Base-by-base conservation (phyloP, 371 early-diverging fungal genomes). In the Lichtheimia corymbifera region DNA sequence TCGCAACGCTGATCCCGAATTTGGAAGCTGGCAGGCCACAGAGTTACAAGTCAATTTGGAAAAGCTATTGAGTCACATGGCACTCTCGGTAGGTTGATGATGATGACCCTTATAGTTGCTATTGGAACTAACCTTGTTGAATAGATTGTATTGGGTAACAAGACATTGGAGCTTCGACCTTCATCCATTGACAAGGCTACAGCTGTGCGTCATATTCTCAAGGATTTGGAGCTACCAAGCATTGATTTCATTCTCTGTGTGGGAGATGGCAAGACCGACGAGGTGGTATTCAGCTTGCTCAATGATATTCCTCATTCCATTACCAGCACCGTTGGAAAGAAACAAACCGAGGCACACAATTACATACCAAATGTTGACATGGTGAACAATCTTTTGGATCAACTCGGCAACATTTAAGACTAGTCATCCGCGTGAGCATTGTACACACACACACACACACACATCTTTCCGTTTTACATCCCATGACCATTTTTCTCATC, bases 241-340 rank as follows among this genome's bases (percentile, higher is more conserved):
- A 60, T 77, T 53, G 93, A 92, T 62, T 96, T 92, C 64, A 76
- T 93, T 58, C 70, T 97, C 50, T 91, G 93, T 61, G 74, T 96
- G 20, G 97, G 98, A 47, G 96, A 97, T 64, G 95, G 95, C 28
- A 93, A 94, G 77, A 92, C 93, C 12, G 98, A 97, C 72, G 98
- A 98, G 62, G 85, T 83, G 15, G 88, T 97, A 20, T 97, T 96
- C 59, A 70, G 84, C 3, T 82, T 85, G 47, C 74, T 97, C 17
- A 89, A 88, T 28, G 83, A 86, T 63, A 81, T 83, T 18, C 79
- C 83, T 1, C 71, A 84, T 56, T 68, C 84, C 24, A 83, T 91
- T 57, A 97, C 96, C 13, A 84, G 90, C 55, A 98, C 97, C 0
- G 97, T 98, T 5, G 98, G 97, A 13, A 94, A 95, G 80, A 98